Evolutionary conservation across 129 eudicot genomes (phyloP).

Genomic region (Smallanthus sonchifolius): DNA sequence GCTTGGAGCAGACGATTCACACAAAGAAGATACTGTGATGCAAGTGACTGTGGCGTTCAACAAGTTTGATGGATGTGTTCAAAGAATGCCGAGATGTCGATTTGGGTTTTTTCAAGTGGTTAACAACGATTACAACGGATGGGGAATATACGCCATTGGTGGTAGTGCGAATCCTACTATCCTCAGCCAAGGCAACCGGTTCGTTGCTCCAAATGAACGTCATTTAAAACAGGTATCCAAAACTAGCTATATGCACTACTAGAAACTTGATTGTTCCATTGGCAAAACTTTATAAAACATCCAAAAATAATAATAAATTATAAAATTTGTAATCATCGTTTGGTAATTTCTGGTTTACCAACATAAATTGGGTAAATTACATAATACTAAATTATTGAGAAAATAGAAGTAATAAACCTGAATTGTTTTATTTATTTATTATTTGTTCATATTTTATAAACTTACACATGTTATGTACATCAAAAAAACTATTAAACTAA

Average conservation of each 20-base stretch:
- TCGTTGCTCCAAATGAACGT: conserved; percentile 37
- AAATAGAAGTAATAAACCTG: too few species aligned
- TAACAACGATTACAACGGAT: conserved; percentile 65
- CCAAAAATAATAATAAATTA: too few species aligned
- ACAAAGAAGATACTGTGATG: conserved; percentile 45
- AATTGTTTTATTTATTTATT: too few species aligned
- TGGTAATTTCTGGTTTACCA: too few species aligned
- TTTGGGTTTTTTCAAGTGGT: conserved; percentile 77
- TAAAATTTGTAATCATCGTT: too few species aligned
- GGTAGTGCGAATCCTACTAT: conserved; percentile 77
- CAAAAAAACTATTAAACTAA: too few species aligned
- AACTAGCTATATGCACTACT: neutral
- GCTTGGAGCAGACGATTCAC: conserved; percentile 55
- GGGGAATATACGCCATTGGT: conserved; percentile 86
- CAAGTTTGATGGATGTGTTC: conserved; percentile 53
- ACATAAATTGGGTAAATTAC: too few species aligned
- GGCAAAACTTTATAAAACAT: too few species aligned
- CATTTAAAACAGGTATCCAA: conserved; percentile 47
- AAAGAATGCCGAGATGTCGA: conserved; percentile 83
- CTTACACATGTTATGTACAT: too few species aligned
- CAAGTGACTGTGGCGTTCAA: conserved; percentile 72
- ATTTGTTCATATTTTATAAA: too few species aligned
- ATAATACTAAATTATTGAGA: too few species aligned
- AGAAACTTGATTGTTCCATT: too few species aligned
- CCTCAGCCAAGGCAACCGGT: conserved; percentile 86